These are phyloP conservation scores for Camelina neglecta DNA, from an alignment of 345 rosid species.

Conservation along the genomic window DNA sequence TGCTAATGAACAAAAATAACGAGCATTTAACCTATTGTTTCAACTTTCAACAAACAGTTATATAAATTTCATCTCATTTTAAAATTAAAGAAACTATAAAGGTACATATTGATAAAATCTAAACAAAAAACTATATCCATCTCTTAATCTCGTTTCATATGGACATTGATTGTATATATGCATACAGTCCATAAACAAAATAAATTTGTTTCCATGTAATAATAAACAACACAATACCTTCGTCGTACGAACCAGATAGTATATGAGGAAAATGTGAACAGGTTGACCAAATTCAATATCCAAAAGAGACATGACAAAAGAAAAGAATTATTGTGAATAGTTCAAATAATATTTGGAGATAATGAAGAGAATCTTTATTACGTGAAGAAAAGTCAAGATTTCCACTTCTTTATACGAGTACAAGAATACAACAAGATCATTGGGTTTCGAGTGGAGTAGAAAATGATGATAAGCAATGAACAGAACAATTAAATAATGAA, in stretches of 20 bases:
- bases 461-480: neutral
- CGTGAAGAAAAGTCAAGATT: constrained; percentile 26
- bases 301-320: neutral
- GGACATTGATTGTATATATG: neutral
- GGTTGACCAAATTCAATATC: constrained; percentile 16
- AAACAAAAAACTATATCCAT: neutral
- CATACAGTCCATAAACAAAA: neutral
- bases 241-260: neutral
- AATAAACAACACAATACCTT: neutral
- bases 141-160: neutral
- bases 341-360: neutral
- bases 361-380: constrained; percentile 9
- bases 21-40: neutral
- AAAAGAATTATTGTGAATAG: neutral
- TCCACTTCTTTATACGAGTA: constrained; percentile 2
- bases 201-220: neutral
- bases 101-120: neutral
- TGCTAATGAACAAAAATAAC: too few species aligned
- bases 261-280: constrained; percentile 29
- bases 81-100: neutral
- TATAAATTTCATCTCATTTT: neutral
- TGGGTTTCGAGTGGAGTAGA: constrained; percentile 2
- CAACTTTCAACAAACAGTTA: neutral
- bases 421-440: constrained; percentile 1
- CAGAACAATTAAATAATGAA: neutral